Percentiles rank a stretch among this genome's conserved stretches.
These are phyloP conservation scores for Trichoderma citrinoviride DNA, from an alignment of 2,329 filamentous ascomycete species.

Conservation along the genomic window DNA sequence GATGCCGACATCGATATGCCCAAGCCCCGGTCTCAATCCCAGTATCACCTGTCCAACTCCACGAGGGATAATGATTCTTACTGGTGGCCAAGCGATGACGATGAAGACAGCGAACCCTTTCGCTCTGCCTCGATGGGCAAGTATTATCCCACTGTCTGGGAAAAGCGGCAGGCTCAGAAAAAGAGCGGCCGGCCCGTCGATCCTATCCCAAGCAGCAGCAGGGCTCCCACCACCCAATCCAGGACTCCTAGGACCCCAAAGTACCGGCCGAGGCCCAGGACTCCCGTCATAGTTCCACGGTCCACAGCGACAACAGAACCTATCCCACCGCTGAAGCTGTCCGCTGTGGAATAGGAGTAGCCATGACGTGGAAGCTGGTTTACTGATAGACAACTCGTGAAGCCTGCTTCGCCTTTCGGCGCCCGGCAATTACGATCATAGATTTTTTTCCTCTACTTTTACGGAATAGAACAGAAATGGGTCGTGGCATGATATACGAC, in stretches of 20 bases:
- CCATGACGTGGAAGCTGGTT: neutral
- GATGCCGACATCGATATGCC: constrained; percentile 1
- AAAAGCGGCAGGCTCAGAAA: constrained; percentile 34
- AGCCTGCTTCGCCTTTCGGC: neutral
- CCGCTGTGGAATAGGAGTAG: neutral
- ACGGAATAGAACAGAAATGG: neutral
- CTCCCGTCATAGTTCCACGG: neutral
- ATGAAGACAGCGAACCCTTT: neutral
- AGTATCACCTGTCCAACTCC: neutral
- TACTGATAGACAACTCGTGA: neutral
- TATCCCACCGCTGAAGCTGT: constrained; percentile 5
- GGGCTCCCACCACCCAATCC: neutral
- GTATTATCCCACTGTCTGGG: constrained; percentile 63
- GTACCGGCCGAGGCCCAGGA: neutral
- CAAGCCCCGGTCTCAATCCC: neutral
- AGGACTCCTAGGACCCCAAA: neutral
- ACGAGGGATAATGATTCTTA: neutral
- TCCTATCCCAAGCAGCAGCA: constrained; percentile 25
- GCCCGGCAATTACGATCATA: neutral
- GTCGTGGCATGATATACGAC: neutral
- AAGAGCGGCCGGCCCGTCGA: constrained; percentile 16
- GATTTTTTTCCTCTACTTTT: neutral
- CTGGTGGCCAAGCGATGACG: neutral
- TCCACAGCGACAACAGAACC: neutral
- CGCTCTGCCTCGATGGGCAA: constrained; percentile 54